Conservation (phyloP, 2,329 filamentous ascomycete genomes). For the Cryphonectria japonica region DNA sequence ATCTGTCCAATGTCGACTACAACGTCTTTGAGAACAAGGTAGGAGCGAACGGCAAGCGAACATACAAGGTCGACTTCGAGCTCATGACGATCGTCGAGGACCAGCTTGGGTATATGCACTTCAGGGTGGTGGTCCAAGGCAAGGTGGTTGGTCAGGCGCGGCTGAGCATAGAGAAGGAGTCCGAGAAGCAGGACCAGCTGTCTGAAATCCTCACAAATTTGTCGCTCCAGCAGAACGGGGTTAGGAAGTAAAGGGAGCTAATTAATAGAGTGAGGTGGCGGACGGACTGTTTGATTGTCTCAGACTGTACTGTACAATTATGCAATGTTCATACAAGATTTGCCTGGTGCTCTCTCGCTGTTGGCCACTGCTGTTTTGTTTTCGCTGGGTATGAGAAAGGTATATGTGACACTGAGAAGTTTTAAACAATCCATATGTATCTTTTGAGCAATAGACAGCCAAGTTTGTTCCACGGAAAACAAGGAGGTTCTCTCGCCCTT, state of each 20-base stretch:
- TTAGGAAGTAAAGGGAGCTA: not conserved
- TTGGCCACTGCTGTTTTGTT: not conserved
- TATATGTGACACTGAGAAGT: not conserved
- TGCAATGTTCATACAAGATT: not conserved
- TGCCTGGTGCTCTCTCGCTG: not conserved
- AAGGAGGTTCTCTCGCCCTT: not conserved
- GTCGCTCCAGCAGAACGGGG: not conserved
- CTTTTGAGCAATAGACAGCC: not conserved
- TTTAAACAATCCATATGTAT: not conserved
- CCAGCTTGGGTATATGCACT: constrained; percentile 13
- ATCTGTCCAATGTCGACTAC: constrained; percentile 10
- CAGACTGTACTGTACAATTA: not conserved
- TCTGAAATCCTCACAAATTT: not conserved
- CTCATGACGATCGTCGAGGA: constrained; percentile 4
- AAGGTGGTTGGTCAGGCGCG: constrained; percentile 8
- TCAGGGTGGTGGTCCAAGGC: constrained; percentile 6
- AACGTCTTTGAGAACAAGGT: constrained; percentile 5
- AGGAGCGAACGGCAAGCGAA: not conserved
- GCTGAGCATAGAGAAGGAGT: constrained; percentile 13
- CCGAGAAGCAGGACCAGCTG: constrained; percentile 7
- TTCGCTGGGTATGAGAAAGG: not conserved
- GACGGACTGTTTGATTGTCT: not conserved
- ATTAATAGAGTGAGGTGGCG: not conserved
- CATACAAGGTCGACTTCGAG: constrained; percentile 12
- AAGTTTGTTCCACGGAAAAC: not conserved